phyloP scores from a whole-genome alignment of 1,284 basidiomycete genomes.

The Heterobasidion parviporum region DNA sequence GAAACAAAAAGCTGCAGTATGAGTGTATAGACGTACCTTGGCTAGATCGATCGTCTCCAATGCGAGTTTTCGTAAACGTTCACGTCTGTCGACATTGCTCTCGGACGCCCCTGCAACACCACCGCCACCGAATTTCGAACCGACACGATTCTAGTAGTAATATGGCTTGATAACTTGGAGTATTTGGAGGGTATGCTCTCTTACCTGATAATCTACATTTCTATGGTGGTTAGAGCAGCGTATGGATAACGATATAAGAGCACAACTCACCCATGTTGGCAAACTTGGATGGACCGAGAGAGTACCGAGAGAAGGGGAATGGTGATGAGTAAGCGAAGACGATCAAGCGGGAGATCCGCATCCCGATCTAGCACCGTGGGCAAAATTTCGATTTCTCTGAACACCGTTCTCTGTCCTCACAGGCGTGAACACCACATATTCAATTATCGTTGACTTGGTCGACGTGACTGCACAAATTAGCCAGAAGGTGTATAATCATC shows the following conservation, averaged over 20 bases:
- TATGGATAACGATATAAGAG: background rate
- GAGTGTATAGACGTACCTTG: constrained; percentile 47
- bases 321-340: background rate
- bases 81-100: constrained; percentile 91
- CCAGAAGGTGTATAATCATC: background rate
- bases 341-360: background rate
- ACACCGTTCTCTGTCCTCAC: too few species aligned
- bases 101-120: constrained; percentile 91
- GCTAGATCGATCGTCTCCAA: constrained; percentile 95
- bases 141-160: constrained; percentile 74
- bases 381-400: background rate
- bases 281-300: background rate
- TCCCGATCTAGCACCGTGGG: background rate
- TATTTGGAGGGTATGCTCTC: background rate
- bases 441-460: too few species aligned
- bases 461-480: too few species aligned
- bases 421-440: too few species aligned
- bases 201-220: constrained; percentile 37
- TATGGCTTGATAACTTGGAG: constrained; percentile 1
- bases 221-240: background rate
- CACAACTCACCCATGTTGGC: background rate
- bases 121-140: constrained; percentile 92
- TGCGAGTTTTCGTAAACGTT: constrained; percentile 91
- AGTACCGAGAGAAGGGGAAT: background rate
- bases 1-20: background rate